phyloP scores from a whole-genome alignment of 805 yeast genomes.

The Saturnispora diversa region DNA sequence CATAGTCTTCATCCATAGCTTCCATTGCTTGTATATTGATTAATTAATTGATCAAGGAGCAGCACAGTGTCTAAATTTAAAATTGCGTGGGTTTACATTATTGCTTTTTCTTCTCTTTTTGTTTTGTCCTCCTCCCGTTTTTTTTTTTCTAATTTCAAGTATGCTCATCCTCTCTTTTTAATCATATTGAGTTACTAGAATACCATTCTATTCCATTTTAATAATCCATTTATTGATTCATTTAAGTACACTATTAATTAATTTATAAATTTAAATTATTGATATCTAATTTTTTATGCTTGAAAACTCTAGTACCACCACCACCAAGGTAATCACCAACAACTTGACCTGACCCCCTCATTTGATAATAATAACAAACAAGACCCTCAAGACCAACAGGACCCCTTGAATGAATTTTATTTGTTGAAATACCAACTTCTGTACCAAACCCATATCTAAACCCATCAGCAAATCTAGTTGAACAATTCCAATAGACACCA shows the following conservation, averaged over 20 bases:
- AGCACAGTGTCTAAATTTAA: no score
- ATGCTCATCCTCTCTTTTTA: no score
- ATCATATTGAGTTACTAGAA: no score
- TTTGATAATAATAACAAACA: conserved; percentile 89
- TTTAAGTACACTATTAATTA: no score
- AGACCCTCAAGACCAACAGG: conserved; percentile 98
- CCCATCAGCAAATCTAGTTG: conserved; percentile 97
- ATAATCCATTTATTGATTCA: no score
- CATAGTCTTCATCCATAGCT: conserved; percentile 89
- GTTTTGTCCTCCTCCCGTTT: no score
- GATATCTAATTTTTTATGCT: conserved; percentile 56
- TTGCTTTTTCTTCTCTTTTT: no score
- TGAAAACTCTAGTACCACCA: conserved; percentile 75
- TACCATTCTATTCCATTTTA: no score
- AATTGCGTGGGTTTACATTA: neutral
- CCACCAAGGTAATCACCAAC: conserved; percentile 90
- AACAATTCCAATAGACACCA: conserved; percentile 96
- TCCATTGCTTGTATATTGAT: conserved; percentile 3
- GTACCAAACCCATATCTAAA: conserved; percentile 98
- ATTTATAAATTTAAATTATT: conserved; percentile 19
- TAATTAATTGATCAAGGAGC: neutral
- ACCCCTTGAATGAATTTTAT: conserved; percentile 96
- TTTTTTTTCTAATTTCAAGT: no score
- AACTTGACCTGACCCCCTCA: conserved; percentile 88
- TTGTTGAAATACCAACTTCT: conserved; percentile 95